phyloP scores from a whole-genome alignment of 1,284 basidiomycete species.

The Bjerkandera adusta region DNA sequence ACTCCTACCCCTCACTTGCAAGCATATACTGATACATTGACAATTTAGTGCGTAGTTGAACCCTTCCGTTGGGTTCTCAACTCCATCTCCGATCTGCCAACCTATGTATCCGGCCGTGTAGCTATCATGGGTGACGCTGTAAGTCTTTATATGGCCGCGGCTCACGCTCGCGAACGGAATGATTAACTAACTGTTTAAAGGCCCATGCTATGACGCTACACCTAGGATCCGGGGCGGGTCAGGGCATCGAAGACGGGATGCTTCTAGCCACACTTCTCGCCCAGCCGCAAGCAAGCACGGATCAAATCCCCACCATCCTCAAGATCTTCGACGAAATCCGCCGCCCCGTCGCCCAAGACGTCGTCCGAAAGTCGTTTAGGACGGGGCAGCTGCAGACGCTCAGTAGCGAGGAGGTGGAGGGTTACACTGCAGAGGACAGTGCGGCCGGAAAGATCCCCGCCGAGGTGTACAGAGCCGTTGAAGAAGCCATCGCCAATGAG shows the following conservation, averaged over 20 bases:
- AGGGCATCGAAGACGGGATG: conserved; percentile 15
- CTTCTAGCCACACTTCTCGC: conserved; percentile 11
- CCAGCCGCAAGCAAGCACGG: neutral
- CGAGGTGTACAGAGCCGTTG: too few species aligned
- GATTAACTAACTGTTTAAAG: conserved; percentile 25
- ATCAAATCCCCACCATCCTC: conserved; percentile 6
- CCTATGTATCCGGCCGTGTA: conserved; percentile 26
- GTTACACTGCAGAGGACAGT: too few species aligned
- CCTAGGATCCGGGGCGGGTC: conserved; percentile 17
- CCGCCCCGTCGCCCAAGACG: conserved; percentile 9
- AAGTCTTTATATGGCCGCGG: conserved; percentile 11
- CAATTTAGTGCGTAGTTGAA: too few species aligned
- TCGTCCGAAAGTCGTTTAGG: conserved; percentile 5
- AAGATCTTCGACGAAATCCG: conserved; percentile 12
- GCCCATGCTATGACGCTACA: conserved; percentile 36
- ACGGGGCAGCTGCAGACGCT: too few species aligned
- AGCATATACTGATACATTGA: too few species aligned
- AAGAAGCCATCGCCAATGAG: too few species aligned
- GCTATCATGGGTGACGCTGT: conserved; percentile 38
- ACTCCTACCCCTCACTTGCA: too few species aligned
- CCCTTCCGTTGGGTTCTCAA: too few species aligned
- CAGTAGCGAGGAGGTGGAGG: too few species aligned
- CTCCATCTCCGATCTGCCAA: conserved; percentile 40
- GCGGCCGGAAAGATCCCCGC: too few species aligned
- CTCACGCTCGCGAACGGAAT: neutral